Conservation (phyloP, 179 eudicot genomes). For the Amaranthus tricolor region DNA sequence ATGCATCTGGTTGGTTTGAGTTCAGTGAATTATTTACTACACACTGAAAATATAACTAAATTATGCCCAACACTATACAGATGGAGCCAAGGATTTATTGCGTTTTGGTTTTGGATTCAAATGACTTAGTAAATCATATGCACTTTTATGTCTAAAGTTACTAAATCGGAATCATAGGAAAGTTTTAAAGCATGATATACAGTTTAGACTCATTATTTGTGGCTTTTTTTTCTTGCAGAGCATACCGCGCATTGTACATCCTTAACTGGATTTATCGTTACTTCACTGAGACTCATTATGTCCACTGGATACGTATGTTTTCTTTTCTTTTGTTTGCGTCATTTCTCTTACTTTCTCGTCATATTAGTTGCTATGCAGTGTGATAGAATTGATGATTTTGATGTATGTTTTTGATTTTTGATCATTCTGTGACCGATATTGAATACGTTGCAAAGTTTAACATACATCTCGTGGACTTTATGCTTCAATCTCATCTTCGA, state of each 20-base stretch:
- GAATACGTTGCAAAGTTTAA: background rate
- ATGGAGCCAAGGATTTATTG: no score
- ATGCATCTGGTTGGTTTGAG: no score
- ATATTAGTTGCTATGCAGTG: background rate
- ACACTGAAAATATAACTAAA: no score
- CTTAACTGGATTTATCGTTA: slow-evolving; percentile 92
- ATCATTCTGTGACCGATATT: background rate
- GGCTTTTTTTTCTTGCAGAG: slow-evolving; percentile 46
- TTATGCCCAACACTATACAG: no score
- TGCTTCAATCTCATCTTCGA: background rate
- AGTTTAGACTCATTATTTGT: no score
- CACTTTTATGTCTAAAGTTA: no score
- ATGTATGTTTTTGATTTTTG: background rate
- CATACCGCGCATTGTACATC: slow-evolving; percentile 81
- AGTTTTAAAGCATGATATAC: no score
- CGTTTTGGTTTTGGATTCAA: no score
- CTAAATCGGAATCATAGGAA: no score
- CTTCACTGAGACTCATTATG: slow-evolving; percentile 95
- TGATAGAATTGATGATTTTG: no score
- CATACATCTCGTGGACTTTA: background rate
- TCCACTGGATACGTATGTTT: slow-evolving; percentile 88
- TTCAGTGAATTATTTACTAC: no score
- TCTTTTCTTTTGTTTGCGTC: slow-evolving; percentile 21
- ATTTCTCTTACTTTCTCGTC: background rate
- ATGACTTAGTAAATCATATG: no score